Evolutionary conservation across 305 asterid genomes (phyloP), one percentile per base, ranked within the genome.

Genomic region (Striga hermonthica): DNA sequence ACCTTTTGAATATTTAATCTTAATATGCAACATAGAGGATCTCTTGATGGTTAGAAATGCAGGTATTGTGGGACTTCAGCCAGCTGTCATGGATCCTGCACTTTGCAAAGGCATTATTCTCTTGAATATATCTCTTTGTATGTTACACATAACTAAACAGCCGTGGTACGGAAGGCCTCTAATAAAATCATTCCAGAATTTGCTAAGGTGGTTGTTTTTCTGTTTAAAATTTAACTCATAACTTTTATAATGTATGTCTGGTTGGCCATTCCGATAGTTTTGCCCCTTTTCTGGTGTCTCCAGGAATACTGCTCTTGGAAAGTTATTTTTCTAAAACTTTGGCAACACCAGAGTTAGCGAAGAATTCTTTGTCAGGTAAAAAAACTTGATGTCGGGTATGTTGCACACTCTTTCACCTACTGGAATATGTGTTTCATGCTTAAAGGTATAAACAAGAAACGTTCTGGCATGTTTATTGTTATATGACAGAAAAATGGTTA

Each of bases 61-160:
- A 91, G 98, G 98, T 62, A 72, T 92, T 56, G 97, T 89, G n/a
- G 98, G 98, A 62, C 96, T 92, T 64, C 98, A 89, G 80, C 97
- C 97, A 72, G 98, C 95, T 61, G 79, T 87, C 31, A 68, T 79
- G 80, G 76, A 83, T 60, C 87, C 96, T 66, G 65, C 41, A 72
- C 80, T 84, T 16, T 89, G 97, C 79, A 82, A 77, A 65, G 98
- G 98, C 54, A 77, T 92, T 68, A 74, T 92, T 67, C 84, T 92
- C 56, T 72, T 92, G 68, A 92, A 92, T 66, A 89, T 92, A 72
- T 92, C 98, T 47, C 96, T 87, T 34, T 84, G 97, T 57, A 84
- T 92, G 97, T 77, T 92, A 85, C 96, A 92, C 64, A 74, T 87
- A 76, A 92, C 72, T 77, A 92, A 92, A 77, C 98, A 92, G 73